Conservation (phyloP, 768 basidiomycete genomes). For the Calocybe cyanea region DNA sequence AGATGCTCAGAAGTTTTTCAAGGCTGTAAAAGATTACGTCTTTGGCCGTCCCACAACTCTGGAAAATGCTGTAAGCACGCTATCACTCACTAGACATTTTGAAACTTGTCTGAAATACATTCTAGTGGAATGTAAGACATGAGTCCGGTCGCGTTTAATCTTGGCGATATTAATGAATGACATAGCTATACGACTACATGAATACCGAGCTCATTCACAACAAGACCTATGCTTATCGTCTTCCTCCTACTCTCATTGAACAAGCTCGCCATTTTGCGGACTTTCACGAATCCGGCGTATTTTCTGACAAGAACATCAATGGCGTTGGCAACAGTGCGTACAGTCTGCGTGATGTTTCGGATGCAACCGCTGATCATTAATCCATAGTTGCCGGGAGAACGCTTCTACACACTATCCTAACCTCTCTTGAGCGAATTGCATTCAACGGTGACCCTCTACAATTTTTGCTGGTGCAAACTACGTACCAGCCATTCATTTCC, state of each 20-base stretch:
- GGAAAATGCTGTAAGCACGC: conserved; percentile 59
- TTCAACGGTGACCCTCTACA: conserved; percentile 79
- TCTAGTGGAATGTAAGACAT: conserved; percentile 69
- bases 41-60: conserved; percentile 64
- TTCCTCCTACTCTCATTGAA: conserved; percentile 74
- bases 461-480: conserved; percentile 72
- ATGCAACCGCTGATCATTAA: not conserved
- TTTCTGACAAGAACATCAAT: conserved; percentile 55
- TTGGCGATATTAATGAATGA: not conserved
- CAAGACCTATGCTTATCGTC: conserved; percentile 72
- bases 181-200: conserved; percentile 73
- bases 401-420: conserved; percentile 66
- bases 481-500: conserved; percentile 90
- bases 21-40: conserved; percentile 61
- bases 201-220: conserved; percentile 77
- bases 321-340: conserved; percentile 78
- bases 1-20: conserved; percentile 63
- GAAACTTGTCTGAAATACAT: not conserved
- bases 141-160: no score
- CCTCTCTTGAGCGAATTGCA: conserved; percentile 71
- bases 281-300: conserved; percentile 76
- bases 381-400: conserved; percentile 76
- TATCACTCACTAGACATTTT: not conserved
- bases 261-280: conserved; percentile 74
- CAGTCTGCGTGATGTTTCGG: not conserved